Conservation (phyloP, 2,329 filamentous ascomycete species). For the Curvularia lunata region DNA sequence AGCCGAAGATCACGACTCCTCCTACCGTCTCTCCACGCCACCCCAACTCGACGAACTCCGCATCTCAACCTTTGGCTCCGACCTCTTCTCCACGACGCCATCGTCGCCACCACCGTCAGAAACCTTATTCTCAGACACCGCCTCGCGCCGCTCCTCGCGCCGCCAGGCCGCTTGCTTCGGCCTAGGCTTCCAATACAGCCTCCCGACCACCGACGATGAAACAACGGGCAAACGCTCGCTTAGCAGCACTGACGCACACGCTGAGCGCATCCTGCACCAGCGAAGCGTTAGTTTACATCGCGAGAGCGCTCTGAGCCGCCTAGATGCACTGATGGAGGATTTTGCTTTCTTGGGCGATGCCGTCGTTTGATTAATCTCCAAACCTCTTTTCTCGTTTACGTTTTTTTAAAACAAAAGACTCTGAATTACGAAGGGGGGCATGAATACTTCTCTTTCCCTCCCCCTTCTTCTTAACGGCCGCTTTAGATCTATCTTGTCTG, state of each 20-base stretch:
- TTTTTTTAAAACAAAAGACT: no score
- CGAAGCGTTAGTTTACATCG: conserved; percentile 23
- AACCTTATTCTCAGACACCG: conserved; percentile 17
- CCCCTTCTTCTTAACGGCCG: not conserved
- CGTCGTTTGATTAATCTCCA: no score
- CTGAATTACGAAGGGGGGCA: no score
- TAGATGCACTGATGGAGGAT: conserved; percentile 40
- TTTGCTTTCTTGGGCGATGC: conserved; percentile 44
- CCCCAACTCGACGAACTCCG: conserved; percentile 34
- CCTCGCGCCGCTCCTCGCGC: conserved; percentile 23
- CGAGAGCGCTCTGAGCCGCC: conserved; percentile 32
- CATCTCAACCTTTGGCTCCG: conserved; percentile 39
- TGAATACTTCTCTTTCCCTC: no score
- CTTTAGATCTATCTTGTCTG: no score
- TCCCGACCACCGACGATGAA: conserved; percentile 35
- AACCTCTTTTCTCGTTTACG: no score
- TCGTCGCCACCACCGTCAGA: conserved; percentile 11
- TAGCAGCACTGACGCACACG: conserved; percentile 20
- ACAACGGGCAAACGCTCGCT: conserved; percentile 36
- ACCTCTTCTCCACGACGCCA: conserved; percentile 38
- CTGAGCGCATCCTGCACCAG: not conserved
- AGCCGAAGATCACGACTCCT: conserved; percentile 13
- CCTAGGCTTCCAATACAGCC: conserved; percentile 44
- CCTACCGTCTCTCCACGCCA: conserved; percentile 25
- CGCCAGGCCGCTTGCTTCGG: conserved; percentile 44